Percentiles rank a stretch among this genome's conserved stretches.
Conservation (phyloP, 2,329 filamentous ascomycete genomes). For the Cladosporium sp. region DNA sequence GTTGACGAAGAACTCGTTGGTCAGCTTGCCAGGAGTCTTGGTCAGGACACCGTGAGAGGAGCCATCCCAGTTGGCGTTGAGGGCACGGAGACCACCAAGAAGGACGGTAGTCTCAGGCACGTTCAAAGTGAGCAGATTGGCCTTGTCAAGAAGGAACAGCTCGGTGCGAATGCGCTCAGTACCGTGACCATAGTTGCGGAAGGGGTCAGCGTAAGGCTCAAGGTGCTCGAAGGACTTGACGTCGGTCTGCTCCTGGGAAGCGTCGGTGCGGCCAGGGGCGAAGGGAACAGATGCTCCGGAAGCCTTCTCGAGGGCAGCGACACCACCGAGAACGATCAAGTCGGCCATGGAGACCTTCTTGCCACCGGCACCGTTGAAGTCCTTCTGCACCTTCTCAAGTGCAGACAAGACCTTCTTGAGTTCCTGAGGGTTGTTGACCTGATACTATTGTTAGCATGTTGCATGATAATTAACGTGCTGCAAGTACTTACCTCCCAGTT, state of each 20-base stretch:
- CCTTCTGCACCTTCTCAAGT: conserved; percentile 61
- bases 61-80: conserved; percentile 68
- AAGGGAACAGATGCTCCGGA: conserved; percentile 64
- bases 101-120: conserved; percentile 68
- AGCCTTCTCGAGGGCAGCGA: conserved; percentile 68
- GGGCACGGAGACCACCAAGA: conserved; percentile 65
- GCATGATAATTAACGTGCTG: neutral
- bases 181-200: conserved; percentile 72
- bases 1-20: conserved; percentile 80
- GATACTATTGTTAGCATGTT: neutral
- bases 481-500: conserved; percentile 56
- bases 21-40: conserved; percentile 61
- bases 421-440: conserved; percentile 63
- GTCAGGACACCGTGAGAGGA: conserved; percentile 66
- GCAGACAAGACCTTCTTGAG: conserved; percentile 58
- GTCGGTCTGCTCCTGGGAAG: conserved; percentile 69
- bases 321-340: conserved; percentile 70
- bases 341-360: conserved; percentile 78
- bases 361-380: conserved; percentile 57
- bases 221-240: conserved; percentile 60
- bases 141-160: conserved; percentile 67
- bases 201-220: conserved; percentile 67
- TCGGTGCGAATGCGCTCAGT: conserved; percentile 60
- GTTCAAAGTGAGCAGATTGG: conserved; percentile 65
- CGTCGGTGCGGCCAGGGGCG: conserved; percentile 67